Evolutionary conservation across 108 stramenopile species (phyloP).

Genomic region (Stephanodiscus minutulus): DNA sequence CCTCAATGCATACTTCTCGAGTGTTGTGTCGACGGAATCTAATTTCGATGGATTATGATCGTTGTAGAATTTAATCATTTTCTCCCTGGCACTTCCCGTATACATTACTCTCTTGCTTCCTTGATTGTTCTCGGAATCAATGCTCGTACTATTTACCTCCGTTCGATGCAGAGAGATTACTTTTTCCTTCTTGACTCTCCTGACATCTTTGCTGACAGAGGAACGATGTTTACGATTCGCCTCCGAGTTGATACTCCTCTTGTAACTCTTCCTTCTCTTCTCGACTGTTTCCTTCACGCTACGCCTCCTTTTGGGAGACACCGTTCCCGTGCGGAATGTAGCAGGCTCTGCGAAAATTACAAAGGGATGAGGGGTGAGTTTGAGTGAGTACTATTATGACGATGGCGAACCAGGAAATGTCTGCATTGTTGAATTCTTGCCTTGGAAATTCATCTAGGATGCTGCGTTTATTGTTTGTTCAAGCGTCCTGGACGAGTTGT

Average conservation of each 20-base stretch:
- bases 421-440: background rate
- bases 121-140: background rate
- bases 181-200: background rate
- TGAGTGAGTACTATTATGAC: background rate
- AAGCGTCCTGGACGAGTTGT: background rate
- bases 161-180: background rate
- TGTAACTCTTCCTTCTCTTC: slow-evolving; percentile 1
- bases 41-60: slow-evolving; percentile 12
- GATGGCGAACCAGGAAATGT: background rate
- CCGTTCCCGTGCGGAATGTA: background rate
- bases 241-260: background rate
- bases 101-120: background rate
- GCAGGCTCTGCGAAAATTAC: background rate
- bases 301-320: slow-evolving; percentile 5
- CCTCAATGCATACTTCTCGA: slow-evolving; percentile 8
- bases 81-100: slow-evolving; percentile 10
- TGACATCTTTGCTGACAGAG: background rate
- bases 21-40: background rate
- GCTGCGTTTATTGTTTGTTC: background rate
- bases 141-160: background rate
- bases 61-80: slow-evolving; percentile 11
- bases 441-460: background rate
- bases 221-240: slow-evolving; percentile 4
- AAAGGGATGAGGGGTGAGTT: background rate
- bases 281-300: background rate